Conservation (phyloP, 1,284 basidiomycete species). For the Ustilago esculenta region DNA sequence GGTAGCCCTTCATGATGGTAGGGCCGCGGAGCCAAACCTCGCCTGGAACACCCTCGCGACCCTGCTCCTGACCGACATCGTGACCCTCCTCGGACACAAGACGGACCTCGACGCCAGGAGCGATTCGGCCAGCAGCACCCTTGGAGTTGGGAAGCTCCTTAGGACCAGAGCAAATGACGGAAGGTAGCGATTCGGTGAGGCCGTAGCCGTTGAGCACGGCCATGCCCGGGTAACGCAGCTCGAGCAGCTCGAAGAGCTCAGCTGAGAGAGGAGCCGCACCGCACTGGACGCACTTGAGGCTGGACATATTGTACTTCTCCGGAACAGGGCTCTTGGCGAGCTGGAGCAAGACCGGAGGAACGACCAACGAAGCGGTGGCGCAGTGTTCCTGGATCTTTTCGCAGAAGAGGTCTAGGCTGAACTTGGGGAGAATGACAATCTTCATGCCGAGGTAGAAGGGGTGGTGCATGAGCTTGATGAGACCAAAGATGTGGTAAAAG, state of each 20-base stretch:
- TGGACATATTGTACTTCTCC: constrained; percentile 76
- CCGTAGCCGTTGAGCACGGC: constrained; percentile 73
- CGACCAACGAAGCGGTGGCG: constrained; percentile 75
- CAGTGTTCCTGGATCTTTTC: constrained; percentile 75
- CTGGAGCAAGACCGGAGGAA: constrained; percentile 83
- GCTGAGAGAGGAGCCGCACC: constrained; percentile 84
- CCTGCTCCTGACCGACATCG: constrained; percentile 68
- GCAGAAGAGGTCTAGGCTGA: constrained; percentile 79
- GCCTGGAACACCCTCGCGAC: constrained; percentile 68
- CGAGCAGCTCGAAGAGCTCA: constrained; percentile 73
- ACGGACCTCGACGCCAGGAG: constrained; percentile 83
- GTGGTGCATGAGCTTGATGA: constrained; percentile 74
- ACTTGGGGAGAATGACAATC: constrained; percentile 77
- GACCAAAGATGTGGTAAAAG: constrained; percentile 67
- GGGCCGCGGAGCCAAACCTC: constrained; percentile 46
- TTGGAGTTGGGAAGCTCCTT: constrained; percentile 50
- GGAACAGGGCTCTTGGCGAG: constrained; percentile 79
- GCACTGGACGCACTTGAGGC: constrained; percentile 74
- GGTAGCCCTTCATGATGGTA: constrained; percentile 57
- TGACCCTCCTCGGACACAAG: constrained; percentile 73
- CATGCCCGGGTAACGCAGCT: constrained; percentile 69
- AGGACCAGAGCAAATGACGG: constrained; percentile 66
- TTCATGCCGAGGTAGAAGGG: constrained; percentile 74
- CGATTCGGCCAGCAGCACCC: constrained; percentile 72
- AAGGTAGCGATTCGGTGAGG: constrained; percentile 81